Percentiles rank a stretch among this genome's conserved stretches.
Evolutionary conservation across 1,284 basidiomycete genomes (phyloP).

Genomic region (Clitocybe nebularis): DNA sequence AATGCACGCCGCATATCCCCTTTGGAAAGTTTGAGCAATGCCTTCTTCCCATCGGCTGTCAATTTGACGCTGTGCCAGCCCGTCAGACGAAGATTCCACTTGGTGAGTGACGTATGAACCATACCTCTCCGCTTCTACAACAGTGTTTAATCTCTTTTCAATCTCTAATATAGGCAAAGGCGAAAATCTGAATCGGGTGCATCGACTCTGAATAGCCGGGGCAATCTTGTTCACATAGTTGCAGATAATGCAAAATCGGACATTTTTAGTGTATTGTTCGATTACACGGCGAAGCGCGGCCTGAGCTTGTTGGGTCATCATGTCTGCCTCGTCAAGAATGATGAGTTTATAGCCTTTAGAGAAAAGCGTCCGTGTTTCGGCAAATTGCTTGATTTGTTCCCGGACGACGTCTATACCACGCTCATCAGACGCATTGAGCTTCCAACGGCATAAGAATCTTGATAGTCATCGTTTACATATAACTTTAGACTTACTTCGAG

Average conservation of each 20-base stretch:
- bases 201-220: constrained; percentile 97
- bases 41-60: constrained; percentile 83
- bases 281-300: constrained; percentile 95
- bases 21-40: constrained; percentile 87
- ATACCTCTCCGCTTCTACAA: constrained; percentile 86
- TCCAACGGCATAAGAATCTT: constrained; percentile 5
- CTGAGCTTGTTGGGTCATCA: constrained; percentile 99
- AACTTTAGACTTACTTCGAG: constrained; percentile 69
- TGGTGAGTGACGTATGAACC: too few species aligned
- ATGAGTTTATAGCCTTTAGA: constrained; percentile 97
- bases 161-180: constrained; percentile 87
- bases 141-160: constrained; percentile 74
- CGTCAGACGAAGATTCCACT: too few species aligned
- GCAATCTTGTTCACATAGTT: constrained; percentile 99
- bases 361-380: constrained; percentile 90
- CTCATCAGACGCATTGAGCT: constrained; percentile 97
- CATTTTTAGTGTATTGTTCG: constrained; percentile 98
- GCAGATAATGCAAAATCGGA: constrained; percentile 99
- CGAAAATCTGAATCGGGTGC: constrained; percentile 97
- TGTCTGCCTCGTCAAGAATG: constrained; percentile 97
- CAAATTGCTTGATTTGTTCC: constrained; percentile 98
- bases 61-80: constrained; percentile 86
- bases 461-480: constrained; percentile 1
- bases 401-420: constrained; percentile 97
- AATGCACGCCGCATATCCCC: constrained; percentile 98